Evolutionary conservation across 768 basidiomycete genomes (phyloP), one percentile per base, ranked within the genome.

Genomic region (Boletus rubroflammeus): DNA sequence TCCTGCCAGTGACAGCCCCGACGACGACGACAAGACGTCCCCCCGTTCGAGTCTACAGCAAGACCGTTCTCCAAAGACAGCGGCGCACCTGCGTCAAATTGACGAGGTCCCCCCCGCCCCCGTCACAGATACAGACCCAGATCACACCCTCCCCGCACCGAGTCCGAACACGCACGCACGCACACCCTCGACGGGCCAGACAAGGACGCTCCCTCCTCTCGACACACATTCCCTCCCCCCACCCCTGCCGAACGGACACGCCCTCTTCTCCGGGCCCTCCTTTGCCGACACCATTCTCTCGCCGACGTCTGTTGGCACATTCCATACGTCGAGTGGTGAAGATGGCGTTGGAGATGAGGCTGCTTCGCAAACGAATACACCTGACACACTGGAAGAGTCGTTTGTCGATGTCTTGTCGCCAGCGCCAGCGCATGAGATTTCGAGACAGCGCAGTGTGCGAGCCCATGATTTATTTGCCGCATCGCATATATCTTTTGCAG

Each of bases 401-500:
- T 51, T 63, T 10, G 38, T 51, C 32, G 51, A 66, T 4, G 8
- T 68, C 42, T 17, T 68, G 14, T 68, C 66, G 1, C 67, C 66
- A 23, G 2, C 50, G 1, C 59, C 64, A 4, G 8, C 54, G 0
- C 54, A 51, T 2, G 53, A 35, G 34, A 23, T 61, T 1, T 35
- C 59, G 0, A 54, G 54, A 13, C 66, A 59, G 10, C 57, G 39
- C 32, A 66, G 61, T 15, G 3, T 68, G 48, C 64, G 66, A 17
- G 54, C 58, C 4, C 66, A 68, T 17, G 66, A 67, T 19, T 7
- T 61, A 7, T 67, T 68, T 23, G 61, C 67, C 9, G 46, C 55
- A 29, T 68, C 67, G 0, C 67, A 66, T 28, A 61, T 67, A 1
- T 67, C 66, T 0, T 67, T 67, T 32, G 21, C 66, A 0, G 67